Percentiles rank a stretch among this genome's conserved stretches.
phyloP scores from a whole-genome alignment of 805 yeast species.

The Brettanomyces bruxellensis region DNA sequence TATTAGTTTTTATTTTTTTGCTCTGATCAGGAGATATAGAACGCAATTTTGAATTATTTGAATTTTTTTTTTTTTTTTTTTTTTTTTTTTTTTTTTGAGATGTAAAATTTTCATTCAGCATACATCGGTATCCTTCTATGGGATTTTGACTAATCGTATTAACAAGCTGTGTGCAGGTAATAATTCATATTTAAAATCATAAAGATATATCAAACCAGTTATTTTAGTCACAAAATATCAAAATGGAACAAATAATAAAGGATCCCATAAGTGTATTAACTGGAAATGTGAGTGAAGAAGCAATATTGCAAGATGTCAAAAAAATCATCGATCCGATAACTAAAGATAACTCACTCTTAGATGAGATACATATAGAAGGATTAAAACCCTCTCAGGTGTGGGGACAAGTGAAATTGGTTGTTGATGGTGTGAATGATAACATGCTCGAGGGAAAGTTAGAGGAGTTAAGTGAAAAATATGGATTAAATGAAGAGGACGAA shows the following conservation, averaged over 20 bases:
- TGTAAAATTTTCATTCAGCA: too few species aligned
- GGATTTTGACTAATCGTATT: too few species aligned
- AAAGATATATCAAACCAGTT: too few species aligned
- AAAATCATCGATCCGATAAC: slow-evolving; percentile 47
- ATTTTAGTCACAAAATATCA: neutral
- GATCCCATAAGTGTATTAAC: slow-evolving; percentile 1
- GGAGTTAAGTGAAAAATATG: slow-evolving; percentile 31
- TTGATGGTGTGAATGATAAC: slow-evolving; percentile 67
- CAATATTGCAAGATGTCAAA: slow-evolving; percentile 31
- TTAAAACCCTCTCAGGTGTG: slow-evolving; percentile 85
- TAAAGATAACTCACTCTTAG: slow-evolving; percentile 48
- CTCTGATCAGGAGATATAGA: too few species aligned
- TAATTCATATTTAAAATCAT: too few species aligned
- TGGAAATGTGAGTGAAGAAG: neutral
- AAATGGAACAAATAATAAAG: neutral
- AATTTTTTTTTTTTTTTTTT: too few species aligned
- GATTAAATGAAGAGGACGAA: slow-evolving; percentile 14
- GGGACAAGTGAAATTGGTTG: slow-evolving; percentile 83
- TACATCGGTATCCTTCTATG: too few species aligned
- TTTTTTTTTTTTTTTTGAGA: too few species aligned
- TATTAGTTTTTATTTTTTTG: too few species aligned
- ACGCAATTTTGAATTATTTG: too few species aligned
- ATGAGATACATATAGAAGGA: slow-evolving; percentile 77
- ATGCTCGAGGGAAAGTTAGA: slow-evolving; percentile 51
- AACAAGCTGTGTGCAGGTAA: too few species aligned